A percentile compares a stretch with the other conserved stretches of the same genome.
These are phyloP conservation scores for Erysimum pusillum DNA, from an alignment of 441 rosid genomes.

Conservation along the genomic window DNA sequence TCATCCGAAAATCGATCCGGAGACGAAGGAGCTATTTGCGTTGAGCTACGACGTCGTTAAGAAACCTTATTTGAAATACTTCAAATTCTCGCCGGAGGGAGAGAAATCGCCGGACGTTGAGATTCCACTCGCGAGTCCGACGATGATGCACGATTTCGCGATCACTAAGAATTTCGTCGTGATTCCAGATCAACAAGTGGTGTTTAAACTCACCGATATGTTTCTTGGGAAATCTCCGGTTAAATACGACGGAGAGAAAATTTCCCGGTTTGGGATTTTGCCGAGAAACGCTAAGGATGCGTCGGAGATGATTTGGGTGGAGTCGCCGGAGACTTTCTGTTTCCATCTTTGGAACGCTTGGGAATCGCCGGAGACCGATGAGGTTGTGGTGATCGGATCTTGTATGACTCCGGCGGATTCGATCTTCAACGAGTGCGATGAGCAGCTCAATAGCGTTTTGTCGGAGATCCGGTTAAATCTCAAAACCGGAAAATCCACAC, in stretches of 20 bases:
- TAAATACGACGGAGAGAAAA: slow-evolving; percentile 67
- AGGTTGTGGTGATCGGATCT: slow-evolving; percentile 81
- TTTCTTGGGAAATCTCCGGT: slow-evolving; percentile 79
- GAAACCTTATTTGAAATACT: slow-evolving; percentile 75
- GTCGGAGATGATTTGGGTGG: slow-evolving; percentile 71
- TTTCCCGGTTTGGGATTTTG: slow-evolving; percentile 72
- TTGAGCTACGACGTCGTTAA: slow-evolving; percentile 75
- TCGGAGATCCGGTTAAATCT: slow-evolving; percentile 78
- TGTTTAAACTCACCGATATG: slow-evolving; percentile 80
- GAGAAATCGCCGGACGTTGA: slow-evolving; percentile 74
- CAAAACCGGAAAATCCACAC: slow-evolving; percentile 70
- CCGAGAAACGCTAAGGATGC: slow-evolving; percentile 54
- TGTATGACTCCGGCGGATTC: slow-evolving; percentile 93
- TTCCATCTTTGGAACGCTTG: slow-evolving; percentile 90
- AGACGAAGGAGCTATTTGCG: slow-evolving; percentile 65
- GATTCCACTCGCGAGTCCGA: slow-evolving; percentile 65
- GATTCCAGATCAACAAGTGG: slow-evolving; percentile 82
- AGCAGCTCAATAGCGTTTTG: slow-evolving; percentile 62
- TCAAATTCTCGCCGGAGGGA: slow-evolving; percentile 62
- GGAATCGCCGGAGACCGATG: slow-evolving; percentile 82
- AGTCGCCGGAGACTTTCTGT: slow-evolving; percentile 74
- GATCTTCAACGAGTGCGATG: slow-evolving; percentile 81
- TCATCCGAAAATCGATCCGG: slow-evolving; percentile 79
- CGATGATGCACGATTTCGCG: slow-evolving; percentile 90
- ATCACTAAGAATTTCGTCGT: slow-evolving; percentile 76